These are phyloP conservation scores for Penicillium sp. DNA, from an alignment of 2,329 filamentous ascomycete genomes.

Conservation along the genomic window DNA sequence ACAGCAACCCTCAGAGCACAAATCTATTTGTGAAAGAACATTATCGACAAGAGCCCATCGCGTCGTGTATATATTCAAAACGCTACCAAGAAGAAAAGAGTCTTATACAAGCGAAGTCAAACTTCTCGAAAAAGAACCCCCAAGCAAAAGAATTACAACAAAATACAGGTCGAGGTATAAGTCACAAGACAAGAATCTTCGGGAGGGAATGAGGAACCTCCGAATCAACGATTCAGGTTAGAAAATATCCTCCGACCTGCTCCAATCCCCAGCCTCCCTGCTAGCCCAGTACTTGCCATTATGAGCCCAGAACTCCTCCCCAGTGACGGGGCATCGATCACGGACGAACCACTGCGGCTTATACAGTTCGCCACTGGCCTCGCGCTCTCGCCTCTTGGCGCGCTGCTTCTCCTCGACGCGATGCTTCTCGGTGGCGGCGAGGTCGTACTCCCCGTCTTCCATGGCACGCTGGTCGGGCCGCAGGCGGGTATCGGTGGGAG, in stretches of 20 bases:
- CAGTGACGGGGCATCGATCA: constrained; percentile 72
- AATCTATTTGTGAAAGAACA: no score
- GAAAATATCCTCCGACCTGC: constrained; percentile 74
- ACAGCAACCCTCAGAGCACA: neutral
- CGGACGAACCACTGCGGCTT: constrained; percentile 82
- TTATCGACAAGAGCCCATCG: constrained; percentile 6
- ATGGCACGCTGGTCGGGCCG: constrained; percentile 94
- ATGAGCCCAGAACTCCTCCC: constrained; percentile 88
- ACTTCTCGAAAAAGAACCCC: neutral
- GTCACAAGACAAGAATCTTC: neutral
- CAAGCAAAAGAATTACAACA: neutral
- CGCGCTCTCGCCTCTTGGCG: constrained; percentile 69
- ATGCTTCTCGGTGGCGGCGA: constrained; percentile 92
- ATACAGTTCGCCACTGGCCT: constrained; percentile 79
- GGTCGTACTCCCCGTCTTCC: constrained; percentile 97
- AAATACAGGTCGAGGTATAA: neutral
- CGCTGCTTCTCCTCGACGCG: constrained; percentile 90
- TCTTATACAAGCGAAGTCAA: constrained; percentile 17
- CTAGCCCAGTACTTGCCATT: constrained; percentile 84
- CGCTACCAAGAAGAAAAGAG: constrained; percentile 2
- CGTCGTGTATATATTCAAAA: constrained; percentile 17
- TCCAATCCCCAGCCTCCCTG: constrained; percentile 66
- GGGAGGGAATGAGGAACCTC: neutral
- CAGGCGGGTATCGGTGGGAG: constrained; percentile 91
- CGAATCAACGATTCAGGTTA: constrained; percentile 30